These are phyloP conservation scores for Ceratocystis diversiconidia DNA, from an alignment of 2,329 filamentous ascomycete species.

Conservation along the genomic window DNA sequence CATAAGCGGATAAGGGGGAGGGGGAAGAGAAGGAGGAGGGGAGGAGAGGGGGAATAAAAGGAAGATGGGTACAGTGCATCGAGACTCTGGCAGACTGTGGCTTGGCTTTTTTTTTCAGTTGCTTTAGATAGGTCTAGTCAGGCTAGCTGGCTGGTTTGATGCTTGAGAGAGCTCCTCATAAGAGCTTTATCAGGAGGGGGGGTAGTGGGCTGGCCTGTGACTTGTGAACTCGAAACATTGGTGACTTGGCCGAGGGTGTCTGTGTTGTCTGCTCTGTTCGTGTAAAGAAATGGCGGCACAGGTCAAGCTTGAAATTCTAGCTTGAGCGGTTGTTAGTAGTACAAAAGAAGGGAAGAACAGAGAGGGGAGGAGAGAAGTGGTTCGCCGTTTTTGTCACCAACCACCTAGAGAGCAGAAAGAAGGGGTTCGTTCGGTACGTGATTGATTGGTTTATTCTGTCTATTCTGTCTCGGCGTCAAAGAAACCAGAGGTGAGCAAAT, in stretches of 20 bases:
- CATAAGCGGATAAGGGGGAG: neutral
- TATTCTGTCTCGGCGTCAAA: no score
- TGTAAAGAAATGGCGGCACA: neutral
- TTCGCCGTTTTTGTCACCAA: neutral
- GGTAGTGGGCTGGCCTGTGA: neutral
- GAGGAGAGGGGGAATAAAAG: neutral
- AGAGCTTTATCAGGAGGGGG: no score
- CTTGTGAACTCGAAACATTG: constrained; percentile 5
- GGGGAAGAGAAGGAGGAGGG: neutral
- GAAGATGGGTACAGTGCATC: neutral
- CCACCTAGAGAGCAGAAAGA: no score
- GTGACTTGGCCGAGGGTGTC: neutral
- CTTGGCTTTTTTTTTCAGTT: no score
- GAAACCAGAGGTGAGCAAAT: no score
- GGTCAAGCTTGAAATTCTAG: no score
- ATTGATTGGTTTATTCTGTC: no score
- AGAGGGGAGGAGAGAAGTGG: neutral
- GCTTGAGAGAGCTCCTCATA: no score
- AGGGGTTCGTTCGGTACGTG: no score
- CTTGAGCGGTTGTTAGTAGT: no score
- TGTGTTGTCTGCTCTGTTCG: neutral
- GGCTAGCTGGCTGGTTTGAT: no score
- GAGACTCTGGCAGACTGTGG: neutral
- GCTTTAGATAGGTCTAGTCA: no score
- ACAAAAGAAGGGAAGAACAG: neutral